A percentile compares a stretch with the other conserved stretches of the same genome.
These are phyloP conservation scores for Magnusiomyces fungicola DNA, from an alignment of 1,139 yeast genomes.

Conservation along the genomic window DNA sequence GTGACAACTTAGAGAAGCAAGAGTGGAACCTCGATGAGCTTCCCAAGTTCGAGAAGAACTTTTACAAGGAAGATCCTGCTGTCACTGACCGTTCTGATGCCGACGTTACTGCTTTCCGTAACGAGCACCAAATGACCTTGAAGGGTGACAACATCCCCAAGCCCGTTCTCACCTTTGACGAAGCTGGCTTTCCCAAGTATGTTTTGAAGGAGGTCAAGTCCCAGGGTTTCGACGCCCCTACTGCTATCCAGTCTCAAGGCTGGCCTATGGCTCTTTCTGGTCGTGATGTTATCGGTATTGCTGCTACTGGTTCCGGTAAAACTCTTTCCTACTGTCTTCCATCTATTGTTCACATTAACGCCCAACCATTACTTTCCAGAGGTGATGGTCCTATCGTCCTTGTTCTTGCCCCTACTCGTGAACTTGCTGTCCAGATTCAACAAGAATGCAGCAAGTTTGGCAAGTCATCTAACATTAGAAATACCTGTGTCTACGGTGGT, in stretches of 20 bases:
- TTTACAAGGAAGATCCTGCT: slow-evolving; percentile 75
- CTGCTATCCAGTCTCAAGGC: slow-evolving; percentile 97
- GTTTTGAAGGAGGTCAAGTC: slow-evolving; percentile 83
- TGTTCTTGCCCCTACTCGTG: slow-evolving; percentile 98
- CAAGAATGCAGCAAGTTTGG: slow-evolving; percentile 94
- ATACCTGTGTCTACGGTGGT: slow-evolving; percentile 98
- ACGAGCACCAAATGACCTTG: slow-evolving; percentile 77
- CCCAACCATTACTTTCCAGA: slow-evolving; percentile 84
- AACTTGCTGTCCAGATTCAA: slow-evolving; percentile 96
- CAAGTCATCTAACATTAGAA: slow-evolving; percentile 82
- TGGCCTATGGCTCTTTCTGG: slow-evolving; percentile 99
- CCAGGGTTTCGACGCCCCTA: slow-evolving; percentile 90
- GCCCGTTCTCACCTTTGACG: slow-evolving; percentile 88
- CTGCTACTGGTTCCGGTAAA: slow-evolving; percentile 98
- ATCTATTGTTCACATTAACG: slow-evolving; percentile 93
- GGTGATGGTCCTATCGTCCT: slow-evolving; percentile 98
- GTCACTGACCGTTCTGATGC: slow-evolving; percentile 68
- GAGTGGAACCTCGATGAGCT: slow-evolving; percentile 70
- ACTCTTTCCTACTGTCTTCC: slow-evolving; percentile 95
- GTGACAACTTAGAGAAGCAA: slow-evolving; percentile 58
- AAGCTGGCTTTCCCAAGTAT: slow-evolving; percentile 94
- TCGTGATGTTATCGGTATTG: slow-evolving; percentile 98
- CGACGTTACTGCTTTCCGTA: slow-evolving; percentile 71
- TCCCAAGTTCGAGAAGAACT: slow-evolving; percentile 92
- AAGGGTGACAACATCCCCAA: slow-evolving; percentile 83